These are phyloP conservation scores for Zymoseptoria brevis DNA, from an alignment of 2,329 filamentous ascomycete genomes.

Conservation along the genomic window DNA sequence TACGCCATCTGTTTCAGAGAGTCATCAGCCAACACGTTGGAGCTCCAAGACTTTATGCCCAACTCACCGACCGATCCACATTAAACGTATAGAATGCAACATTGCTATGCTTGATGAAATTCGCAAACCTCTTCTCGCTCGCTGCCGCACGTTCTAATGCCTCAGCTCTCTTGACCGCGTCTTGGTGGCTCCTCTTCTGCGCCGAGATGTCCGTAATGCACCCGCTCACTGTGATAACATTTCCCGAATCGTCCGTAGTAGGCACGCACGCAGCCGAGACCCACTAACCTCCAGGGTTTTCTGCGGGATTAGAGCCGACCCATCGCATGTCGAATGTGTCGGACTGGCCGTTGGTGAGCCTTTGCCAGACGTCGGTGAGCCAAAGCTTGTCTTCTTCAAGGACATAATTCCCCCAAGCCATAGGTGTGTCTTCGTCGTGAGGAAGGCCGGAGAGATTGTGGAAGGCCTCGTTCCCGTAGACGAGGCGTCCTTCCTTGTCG, in stretches of 20 bases:
- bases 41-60: not conserved
- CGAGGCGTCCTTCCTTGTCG: conserved; percentile 10
- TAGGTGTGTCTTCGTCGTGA: not conserved
- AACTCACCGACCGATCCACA: conserved; percentile 3
- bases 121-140: conserved; percentile 28
- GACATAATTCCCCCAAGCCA: conserved; percentile 11
- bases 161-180: conserved; percentile 34
- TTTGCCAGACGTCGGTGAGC: conserved; percentile 9
- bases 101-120: conserved; percentile 28
- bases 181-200: conserved; percentile 23
- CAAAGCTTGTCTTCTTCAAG: conserved; percentile 12
- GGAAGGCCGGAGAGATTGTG: conserved; percentile 14
- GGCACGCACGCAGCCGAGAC: conserved; percentile 17
- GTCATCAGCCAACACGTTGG: not conserved
- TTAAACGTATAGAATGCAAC: conserved; percentile 27
- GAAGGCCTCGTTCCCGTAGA: conserved; percentile 18
- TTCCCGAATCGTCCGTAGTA: conserved; percentile 10
- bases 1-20: conserved; percentile 29
- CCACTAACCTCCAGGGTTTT: conserved; percentile 16
- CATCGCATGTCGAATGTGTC: conserved; percentile 19
- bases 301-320: conserved; percentile 5
- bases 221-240: conserved; percentile 15
- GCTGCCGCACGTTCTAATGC: conserved; percentile 33
- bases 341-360: conserved; percentile 7
- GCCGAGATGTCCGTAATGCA: conserved; percentile 21